Evolutionary conservation across 2,329 filamentous ascomycete species (phyloP).

Genomic region (Emmonsiellopsis sp.): DNA sequence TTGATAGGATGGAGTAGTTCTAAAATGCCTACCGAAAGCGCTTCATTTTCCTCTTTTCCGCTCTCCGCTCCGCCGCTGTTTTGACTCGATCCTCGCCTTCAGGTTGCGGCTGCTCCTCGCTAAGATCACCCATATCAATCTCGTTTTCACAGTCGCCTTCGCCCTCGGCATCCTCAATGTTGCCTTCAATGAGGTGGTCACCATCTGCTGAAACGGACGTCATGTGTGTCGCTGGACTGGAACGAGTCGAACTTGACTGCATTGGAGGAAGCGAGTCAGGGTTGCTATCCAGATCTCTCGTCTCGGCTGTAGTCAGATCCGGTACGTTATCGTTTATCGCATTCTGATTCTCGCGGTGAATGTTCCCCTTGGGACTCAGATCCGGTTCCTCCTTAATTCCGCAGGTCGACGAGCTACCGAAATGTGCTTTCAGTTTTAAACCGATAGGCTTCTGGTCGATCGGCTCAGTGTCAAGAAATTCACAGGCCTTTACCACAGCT

Average conservation of each 20-base stretch:
- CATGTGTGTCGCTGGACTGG: slow-evolving; percentile 1
- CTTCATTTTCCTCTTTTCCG: slow-evolving; percentile 35
- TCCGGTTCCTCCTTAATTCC: background rate
- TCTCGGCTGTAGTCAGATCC: background rate
- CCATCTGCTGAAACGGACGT: background rate
- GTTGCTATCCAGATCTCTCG: background rate
- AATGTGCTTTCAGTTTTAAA: background rate
- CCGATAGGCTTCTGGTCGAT: background rate
- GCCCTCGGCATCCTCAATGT: background rate
- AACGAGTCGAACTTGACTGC: background rate
- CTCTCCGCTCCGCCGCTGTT: slow-evolving; percentile 17
- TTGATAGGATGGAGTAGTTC: background rate
- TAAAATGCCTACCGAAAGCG: slow-evolving; percentile 28
- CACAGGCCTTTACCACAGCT: background rate
- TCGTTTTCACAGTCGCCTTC: slow-evolving; percentile 11
- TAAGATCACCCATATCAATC: slow-evolving; percentile 8
- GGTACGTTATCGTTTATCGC: background rate
- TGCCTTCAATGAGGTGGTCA: background rate
- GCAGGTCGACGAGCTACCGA: background rate
- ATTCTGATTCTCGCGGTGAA: background rate
- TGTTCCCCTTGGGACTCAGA: background rate
- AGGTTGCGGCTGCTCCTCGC: slow-evolving; percentile 12
- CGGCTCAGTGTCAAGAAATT: background rate
- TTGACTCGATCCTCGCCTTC: slow-evolving; percentile 20
- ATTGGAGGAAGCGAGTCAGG: background rate